phyloP scores from a whole-genome alignment of 345 rosid genomes.

The Heritiera littoralis region DNA sequence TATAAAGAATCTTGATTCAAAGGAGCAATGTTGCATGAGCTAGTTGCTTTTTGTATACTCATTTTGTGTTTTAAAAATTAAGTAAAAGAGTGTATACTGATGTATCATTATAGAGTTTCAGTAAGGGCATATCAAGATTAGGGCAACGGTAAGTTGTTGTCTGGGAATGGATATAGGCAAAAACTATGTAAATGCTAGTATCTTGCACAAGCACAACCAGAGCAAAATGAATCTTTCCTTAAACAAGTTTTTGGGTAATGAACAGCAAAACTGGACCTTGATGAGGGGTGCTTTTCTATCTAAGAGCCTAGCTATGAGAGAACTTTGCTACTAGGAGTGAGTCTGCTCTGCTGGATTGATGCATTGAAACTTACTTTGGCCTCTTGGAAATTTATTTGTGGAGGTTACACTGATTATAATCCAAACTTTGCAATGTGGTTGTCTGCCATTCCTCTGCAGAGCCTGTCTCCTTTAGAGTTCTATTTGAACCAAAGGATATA shows the following conservation, averaged over 20 bases:
- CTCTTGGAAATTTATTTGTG: not conserved
- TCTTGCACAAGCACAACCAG: no score
- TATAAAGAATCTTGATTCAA: not conserved
- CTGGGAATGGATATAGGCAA: not conserved
- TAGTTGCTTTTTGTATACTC: not conserved
- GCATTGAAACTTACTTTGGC: not conserved
- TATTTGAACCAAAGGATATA: not conserved
- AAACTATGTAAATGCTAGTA: not conserved
- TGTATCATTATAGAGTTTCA: not conserved
- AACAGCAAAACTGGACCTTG: no score
- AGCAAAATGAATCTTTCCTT: no score
- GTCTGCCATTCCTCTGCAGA: not conserved
- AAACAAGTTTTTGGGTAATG: no score
- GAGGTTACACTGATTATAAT: not conserved
- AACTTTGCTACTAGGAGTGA: not conserved
- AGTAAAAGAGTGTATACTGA: not conserved
- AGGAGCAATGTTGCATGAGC: not conserved
- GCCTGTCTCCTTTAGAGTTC: not conserved
- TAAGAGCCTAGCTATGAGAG: no score
- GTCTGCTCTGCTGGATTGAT: slow-evolving; percentile 1
- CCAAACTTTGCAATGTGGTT: not conserved
- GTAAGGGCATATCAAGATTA: not conserved
- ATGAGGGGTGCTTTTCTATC: no score
- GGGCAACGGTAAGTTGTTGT: not conserved
- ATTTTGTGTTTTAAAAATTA: not conserved